Evolutionary conservation across 2,329 filamentous ascomycete species (phyloP).

Genomic region (Curvularia hawaiiensis): DNA sequence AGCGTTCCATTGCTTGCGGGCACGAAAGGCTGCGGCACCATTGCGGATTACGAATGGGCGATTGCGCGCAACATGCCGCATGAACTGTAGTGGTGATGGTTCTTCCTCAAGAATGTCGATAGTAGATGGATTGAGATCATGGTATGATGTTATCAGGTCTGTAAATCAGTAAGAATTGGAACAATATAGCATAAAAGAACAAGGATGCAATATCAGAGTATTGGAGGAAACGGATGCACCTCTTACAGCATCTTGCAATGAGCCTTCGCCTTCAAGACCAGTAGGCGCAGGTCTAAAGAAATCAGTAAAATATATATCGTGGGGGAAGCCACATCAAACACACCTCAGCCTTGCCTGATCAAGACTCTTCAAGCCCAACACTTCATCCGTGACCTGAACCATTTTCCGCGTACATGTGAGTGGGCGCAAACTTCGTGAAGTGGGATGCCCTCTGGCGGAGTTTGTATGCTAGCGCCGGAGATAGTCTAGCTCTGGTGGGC

Average conservation of each 20-base stretch:
- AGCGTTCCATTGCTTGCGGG: slow-evolving; percentile 66
- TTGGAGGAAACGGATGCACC: slow-evolving; percentile 33
- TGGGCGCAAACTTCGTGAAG: slow-evolving; percentile 13
- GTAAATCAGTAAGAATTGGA: background rate
- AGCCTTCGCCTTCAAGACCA: slow-evolving; percentile 30
- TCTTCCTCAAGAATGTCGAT: slow-evolving; percentile 67
- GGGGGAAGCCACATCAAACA: background rate
- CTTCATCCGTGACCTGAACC: slow-evolving; percentile 17
- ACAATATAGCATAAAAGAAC: background rate
- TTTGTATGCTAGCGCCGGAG: slow-evolving; percentile 30
- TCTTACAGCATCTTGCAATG: slow-evolving; percentile 44
- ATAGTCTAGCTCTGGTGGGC: slow-evolving; percentile 2
- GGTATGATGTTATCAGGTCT: slow-evolving; percentile 69
- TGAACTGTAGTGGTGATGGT: slow-evolving; percentile 78
- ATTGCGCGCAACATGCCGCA: slow-evolving; percentile 76
- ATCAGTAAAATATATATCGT: background rate
- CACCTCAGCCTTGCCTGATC: slow-evolving; percentile 29
- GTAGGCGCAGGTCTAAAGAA: slow-evolving; percentile 36
- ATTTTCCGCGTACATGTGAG: slow-evolving; percentile 13
- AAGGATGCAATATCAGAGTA: background rate
- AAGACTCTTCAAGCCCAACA: slow-evolving; percentile 24
- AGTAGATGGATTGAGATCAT: slow-evolving; percentile 68
- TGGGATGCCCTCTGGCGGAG: slow-evolving; percentile 14
- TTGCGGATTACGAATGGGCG: slow-evolving; percentile 73
- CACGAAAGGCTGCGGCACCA: slow-evolving; percentile 67